Conservation (phyloP, 164 flowering plant genomes). For the Aristolochia californica region DNA sequence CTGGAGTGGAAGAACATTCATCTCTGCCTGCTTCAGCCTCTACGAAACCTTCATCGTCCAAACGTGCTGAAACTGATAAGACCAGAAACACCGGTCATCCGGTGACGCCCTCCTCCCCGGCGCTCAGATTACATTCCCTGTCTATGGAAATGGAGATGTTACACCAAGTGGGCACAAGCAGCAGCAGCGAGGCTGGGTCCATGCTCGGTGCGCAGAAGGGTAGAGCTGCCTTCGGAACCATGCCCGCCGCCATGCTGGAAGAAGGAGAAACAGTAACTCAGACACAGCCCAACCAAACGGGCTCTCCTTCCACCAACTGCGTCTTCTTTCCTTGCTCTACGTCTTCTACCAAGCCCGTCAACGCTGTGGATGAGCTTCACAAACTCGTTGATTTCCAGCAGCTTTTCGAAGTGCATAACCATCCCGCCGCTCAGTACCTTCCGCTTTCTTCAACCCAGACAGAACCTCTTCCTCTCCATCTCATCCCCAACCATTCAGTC, state of each 20-base stretch:
- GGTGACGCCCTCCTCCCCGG: conserved; percentile 9
- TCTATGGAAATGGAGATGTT: conserved; percentile 13
- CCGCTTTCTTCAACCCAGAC: conserved; percentile 3
- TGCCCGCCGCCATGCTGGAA: no score
- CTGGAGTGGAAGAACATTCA: conserved; percentile 81
- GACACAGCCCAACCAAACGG: no score
- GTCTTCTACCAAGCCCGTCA: conserved; percentile 10
- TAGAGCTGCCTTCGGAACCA: no score
- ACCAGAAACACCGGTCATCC: conserved; percentile 7
- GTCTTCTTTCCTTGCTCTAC: conserved; percentile 8
- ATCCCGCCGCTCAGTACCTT: conserved; percentile 17
- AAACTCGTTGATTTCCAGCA: conserved; percentile 43
- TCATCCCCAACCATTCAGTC: conserved; percentile 14
- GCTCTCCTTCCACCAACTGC: conserved; percentile 9
- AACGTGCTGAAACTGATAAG: conserved; percentile 5
- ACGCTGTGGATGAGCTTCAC: conserved; percentile 48
- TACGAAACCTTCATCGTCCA: conserved; percentile 34
- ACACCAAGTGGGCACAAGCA: conserved; percentile 27
- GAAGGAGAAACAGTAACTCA: no score
- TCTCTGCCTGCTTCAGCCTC: conserved; percentile 47
- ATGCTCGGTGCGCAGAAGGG: no score
- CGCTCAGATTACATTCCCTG: conserved; percentile 11
- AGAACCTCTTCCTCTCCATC: conserved; percentile 9
- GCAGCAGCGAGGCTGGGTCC: conserved; percentile 29
- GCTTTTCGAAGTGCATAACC: conserved; percentile 14